Base-by-base conservation (phyloP, 176 grass and related monocot species). In the Saccharum officinarum region DNA sequence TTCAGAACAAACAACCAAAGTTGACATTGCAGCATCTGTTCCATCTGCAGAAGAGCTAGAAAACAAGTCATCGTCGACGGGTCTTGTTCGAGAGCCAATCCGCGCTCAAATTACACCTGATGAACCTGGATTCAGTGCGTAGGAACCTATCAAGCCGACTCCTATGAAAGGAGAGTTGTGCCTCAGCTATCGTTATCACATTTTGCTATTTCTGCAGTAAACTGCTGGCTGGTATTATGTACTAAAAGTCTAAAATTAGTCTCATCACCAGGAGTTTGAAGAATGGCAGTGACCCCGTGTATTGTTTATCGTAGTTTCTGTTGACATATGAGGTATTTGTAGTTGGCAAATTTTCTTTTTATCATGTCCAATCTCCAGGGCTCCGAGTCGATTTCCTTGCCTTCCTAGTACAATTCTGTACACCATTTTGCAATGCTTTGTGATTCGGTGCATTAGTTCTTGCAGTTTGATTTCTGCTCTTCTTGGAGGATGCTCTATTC, bases 141-240 rank as follows among this genome's bases (percentile, higher is more conserved):
- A 33, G 72, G 25, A 75, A 40, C 20, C 69, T 8, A 15, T 80
- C 42, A 49, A 80, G 25, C 16, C 28, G 9, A 39, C 62, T 76
- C 34, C 34, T 6, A 31, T 69, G 83, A 45, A 69, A 80, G 30
- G 61, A 10, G 70, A 69, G 85, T 33, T 74, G 23, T 14, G 23
- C 50, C 61, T 23, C 34, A 46, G 39, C 52, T 30, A 73, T 45
- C 28, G 65, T 39, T 64, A 28, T 80, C 34, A 40, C 79, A 64
- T 83, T 88, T 82, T 79, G 67, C 79, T 75, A 50, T 92, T 82
- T 50, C 73, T 67, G 77, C 30, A 82, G 90, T 82, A 26, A 86
- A 88, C 44, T 57, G 75, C 44, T 83, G 78, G 86, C 39, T 63
- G 79, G 78, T 86, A 86, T 70, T 39, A 74, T 91, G 77, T 54